Conservation (phyloP, 345 rosid genomes). For the Pistacia integerrima region DNA sequence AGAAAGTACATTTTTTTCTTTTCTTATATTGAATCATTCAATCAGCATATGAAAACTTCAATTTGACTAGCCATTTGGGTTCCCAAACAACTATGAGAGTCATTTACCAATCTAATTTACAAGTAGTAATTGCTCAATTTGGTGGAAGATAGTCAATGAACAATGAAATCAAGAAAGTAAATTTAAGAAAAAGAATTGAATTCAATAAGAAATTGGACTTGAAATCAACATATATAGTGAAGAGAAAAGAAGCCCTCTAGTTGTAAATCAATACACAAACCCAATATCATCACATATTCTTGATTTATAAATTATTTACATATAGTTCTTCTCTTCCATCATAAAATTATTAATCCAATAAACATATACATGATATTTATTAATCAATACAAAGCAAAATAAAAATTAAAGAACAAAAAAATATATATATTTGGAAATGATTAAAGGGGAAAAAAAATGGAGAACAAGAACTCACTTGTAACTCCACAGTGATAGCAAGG, state of each 20-base stretch:
- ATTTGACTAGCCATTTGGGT: slow-evolving; percentile 25
- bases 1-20: background rate
- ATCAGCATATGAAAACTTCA: slow-evolving; percentile 12
- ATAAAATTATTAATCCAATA: slow-evolving; percentile 27
- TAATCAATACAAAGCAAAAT: slow-evolving; percentile 3
- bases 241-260: slow-evolving; percentile 11
- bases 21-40: slow-evolving; percentile 14
- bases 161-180: slow-evolving; percentile 12
- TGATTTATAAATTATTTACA: slow-evolving; percentile 25
- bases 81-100: slow-evolving; percentile 8
- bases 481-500: slow-evolving; percentile 99
- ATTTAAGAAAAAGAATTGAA: slow-evolving; percentile 9
- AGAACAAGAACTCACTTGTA: slow-evolving; percentile 94
- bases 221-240: slow-evolving; percentile 18
- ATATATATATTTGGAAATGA: background rate
- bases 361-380: slow-evolving; percentile 17
- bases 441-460: slow-evolving; percentile 24
- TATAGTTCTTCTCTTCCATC: slow-evolving; percentile 21
- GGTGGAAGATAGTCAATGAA: slow-evolving; percentile 27
- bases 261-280: slow-evolving; percentile 30
- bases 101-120: slow-evolving; percentile 16
- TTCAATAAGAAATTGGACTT: slow-evolving; percentile 21
- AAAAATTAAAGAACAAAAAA: slow-evolving; percentile 17
- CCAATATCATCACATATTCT: slow-evolving; percentile 25
- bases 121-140: slow-evolving; percentile 26